These are phyloP conservation scores for Pogostemon cablin DNA, from an alignment of 257 asterid genomes.

Conservation along the genomic window DNA sequence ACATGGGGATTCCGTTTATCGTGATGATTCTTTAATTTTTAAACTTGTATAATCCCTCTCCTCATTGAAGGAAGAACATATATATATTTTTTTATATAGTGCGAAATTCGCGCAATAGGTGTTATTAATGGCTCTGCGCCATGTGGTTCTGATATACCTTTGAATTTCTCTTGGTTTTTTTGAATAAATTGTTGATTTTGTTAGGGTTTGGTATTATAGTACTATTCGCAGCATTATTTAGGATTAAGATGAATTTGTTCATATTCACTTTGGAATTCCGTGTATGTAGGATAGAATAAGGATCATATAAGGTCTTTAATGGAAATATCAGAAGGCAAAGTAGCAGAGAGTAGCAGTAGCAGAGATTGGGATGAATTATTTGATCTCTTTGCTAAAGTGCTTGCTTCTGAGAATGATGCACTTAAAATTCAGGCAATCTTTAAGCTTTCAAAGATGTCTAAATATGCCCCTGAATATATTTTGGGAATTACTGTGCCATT, in stretches of 20 bases:
- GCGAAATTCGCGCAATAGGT: background rate
- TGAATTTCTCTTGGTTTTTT: background rate
- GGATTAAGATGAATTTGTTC: constrained; percentile 21
- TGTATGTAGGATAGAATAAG: constrained; percentile 23
- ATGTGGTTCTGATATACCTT: constrained; percentile 1
- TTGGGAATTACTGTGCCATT: constrained; percentile 49
- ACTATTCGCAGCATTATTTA: background rate
- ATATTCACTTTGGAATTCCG: background rate
- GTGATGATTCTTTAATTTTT: background rate
- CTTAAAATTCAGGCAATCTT: constrained; percentile 45
- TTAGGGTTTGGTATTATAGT: background rate
- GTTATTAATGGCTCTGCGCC: background rate
- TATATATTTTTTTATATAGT: background rate
- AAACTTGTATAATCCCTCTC: background rate
- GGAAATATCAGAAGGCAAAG: constrained; percentile 36
- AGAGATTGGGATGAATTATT: constrained; percentile 54
- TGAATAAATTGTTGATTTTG: background rate
- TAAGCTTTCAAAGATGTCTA: constrained; percentile 50
- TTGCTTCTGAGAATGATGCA: constrained; percentile 42
- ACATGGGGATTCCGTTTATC: background rate
- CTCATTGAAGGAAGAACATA: background rate
- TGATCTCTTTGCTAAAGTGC: constrained; percentile 39
- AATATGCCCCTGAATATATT: constrained; percentile 51
- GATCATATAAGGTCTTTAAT: constrained; percentile 22
- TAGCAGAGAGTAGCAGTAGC: constrained; percentile 33